Percentiles rank a stretch among this genome's conserved stretches.
These are phyloP conservation scores for Apiospora marii DNA, from an alignment of 2,329 filamentous ascomycete genomes.

Conservation along the genomic window DNA sequence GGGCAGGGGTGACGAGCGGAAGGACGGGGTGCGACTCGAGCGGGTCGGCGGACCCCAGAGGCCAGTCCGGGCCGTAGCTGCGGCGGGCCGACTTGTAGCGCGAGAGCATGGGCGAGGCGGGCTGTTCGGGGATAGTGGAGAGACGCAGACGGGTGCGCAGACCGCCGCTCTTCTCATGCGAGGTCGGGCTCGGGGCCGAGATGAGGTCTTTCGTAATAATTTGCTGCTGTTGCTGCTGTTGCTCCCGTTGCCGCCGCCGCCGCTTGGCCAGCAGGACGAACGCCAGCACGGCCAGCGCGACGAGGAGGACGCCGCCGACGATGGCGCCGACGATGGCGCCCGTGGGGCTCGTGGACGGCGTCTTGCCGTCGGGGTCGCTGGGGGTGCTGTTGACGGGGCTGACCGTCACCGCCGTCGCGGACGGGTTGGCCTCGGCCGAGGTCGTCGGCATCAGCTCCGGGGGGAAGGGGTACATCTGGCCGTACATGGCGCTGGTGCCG, in stretches of 20 bases:
- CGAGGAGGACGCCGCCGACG: constrained; percentile 32
- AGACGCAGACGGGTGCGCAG: constrained; percentile 23
- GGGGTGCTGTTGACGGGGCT: neutral
- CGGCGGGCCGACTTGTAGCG: constrained; percentile 32
- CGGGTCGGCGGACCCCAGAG: constrained; percentile 36
- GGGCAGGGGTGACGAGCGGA: constrained; percentile 26
- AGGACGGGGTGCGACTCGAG: constrained; percentile 36
- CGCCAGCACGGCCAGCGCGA: constrained; percentile 30
- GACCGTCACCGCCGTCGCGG: neutral
- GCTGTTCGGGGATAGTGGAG: constrained; percentile 26
- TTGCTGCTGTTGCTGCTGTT: constrained; percentile 11
- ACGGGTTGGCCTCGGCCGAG: constrained; percentile 21
- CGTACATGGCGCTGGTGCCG: constrained; percentile 34
- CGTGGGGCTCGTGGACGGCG: constrained; percentile 22
- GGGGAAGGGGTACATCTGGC: constrained; percentile 39
- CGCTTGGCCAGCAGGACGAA: constrained; percentile 29
- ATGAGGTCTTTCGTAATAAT: constrained; percentile 17
- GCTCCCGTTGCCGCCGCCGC: constrained; percentile 21
- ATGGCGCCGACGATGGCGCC: constrained; percentile 37
- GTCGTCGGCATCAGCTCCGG: constrained; percentile 34
- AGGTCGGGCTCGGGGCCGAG: neutral
- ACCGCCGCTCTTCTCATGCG: neutral
- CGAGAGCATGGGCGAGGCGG: constrained; percentile 22
- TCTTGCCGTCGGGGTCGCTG: neutral
- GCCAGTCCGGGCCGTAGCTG: constrained; percentile 38